A percentile compares a stretch with the other conserved stretches of the same genome.
Evolutionary conservation across 2,329 filamentous ascomycete species (phyloP).

Genomic region (Ascochyta fabae): DNA sequence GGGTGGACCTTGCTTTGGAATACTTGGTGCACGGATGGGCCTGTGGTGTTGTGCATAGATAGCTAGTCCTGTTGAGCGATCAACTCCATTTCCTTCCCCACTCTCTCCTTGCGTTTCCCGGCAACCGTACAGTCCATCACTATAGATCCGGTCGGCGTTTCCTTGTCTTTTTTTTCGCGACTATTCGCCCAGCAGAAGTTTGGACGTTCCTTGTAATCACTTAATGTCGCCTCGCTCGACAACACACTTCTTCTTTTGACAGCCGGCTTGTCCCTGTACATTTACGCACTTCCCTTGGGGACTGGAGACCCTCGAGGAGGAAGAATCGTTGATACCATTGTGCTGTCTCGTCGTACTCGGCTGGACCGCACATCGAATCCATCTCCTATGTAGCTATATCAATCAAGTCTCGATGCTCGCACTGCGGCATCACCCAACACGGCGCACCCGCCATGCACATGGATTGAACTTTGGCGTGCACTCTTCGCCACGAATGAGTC

Average conservation of each 20-base stretch:
- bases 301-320: background rate
- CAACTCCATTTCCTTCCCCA: conserved; percentile 19
- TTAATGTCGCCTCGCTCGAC: conserved; percentile 12
- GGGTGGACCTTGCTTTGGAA: conserved; percentile 12
- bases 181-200: conserved; percentile 10
- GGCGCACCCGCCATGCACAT: background rate
- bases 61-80: conserved; percentile 24
- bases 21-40: conserved; percentile 9
- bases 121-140: conserved; percentile 9
- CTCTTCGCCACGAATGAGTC: background rate
- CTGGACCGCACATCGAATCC: conserved; percentile 12
- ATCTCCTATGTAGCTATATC: conserved; percentile 15
- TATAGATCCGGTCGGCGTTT: conserved; percentile 13
- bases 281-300: conserved; percentile 3
- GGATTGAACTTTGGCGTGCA: background rate
- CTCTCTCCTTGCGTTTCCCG: conserved; percentile 19
- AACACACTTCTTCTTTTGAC: conserved; percentile 8
- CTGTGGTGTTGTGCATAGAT: conserved; percentile 17
- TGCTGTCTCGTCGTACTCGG: conserved; percentile 11
- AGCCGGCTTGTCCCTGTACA: conserved; percentile 17
- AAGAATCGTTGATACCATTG: conserved; percentile 11
- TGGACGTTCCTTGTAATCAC: conserved; percentile 20
- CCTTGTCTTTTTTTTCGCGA: background rate
- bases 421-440: background rate
- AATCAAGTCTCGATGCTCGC: conserved; percentile 8